These are phyloP conservation scores for Xerocomus potaroensis DNA, from an alignment of 768 basidiomycete genomes.

Conservation along the genomic window DNA sequence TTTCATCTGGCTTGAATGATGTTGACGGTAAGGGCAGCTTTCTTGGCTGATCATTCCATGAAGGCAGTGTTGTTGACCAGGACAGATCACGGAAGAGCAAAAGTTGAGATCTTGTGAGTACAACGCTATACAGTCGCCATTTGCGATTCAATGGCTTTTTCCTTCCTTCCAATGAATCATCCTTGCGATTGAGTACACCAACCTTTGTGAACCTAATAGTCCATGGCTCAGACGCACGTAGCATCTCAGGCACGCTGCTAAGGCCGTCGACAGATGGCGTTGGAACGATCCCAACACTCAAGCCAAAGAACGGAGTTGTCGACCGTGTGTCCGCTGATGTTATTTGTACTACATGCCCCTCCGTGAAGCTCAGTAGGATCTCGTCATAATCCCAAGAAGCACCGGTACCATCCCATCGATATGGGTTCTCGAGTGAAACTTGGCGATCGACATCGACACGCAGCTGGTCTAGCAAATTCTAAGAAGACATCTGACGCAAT, in stretches of 20 bases:
- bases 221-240: slow-evolving; percentile 33
- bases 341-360: slow-evolving; percentile 56
- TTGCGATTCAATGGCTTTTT: slow-evolving; percentile 74
- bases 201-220: slow-evolving; percentile 73
- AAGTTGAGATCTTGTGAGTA: slow-evolving; percentile 87
- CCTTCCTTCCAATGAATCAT: slow-evolving; percentile 71
- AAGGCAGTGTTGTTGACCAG: slow-evolving; percentile 46
- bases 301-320: slow-evolving; percentile 39
- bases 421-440: slow-evolving; percentile 62
- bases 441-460: slow-evolving; percentile 59
- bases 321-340: slow-evolving; percentile 39
- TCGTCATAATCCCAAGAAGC: slow-evolving; percentile 66
- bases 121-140: slow-evolving; percentile 83
- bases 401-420: slow-evolving; percentile 58
- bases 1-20: slow-evolving; percentile 77
- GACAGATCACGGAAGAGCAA: slow-evolving; percentile 79
- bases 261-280: slow-evolving; percentile 28
- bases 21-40: slow-evolving; percentile 37
- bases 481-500: slow-evolving; percentile 6
- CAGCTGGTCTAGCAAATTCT: slow-evolving; percentile 67
- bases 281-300: slow-evolving; percentile 35
- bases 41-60: slow-evolving; percentile 38
- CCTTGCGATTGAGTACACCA: slow-evolving; percentile 78
- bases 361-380: slow-evolving; percentile 60
- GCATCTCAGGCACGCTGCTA: slow-evolving; percentile 23